Percentiles rank a stretch among this genome's conserved stretches.
Conservation (phyloP, 2,329 filamentous ascomycete genomes). For the Fusarium verticillioides region DNA sequence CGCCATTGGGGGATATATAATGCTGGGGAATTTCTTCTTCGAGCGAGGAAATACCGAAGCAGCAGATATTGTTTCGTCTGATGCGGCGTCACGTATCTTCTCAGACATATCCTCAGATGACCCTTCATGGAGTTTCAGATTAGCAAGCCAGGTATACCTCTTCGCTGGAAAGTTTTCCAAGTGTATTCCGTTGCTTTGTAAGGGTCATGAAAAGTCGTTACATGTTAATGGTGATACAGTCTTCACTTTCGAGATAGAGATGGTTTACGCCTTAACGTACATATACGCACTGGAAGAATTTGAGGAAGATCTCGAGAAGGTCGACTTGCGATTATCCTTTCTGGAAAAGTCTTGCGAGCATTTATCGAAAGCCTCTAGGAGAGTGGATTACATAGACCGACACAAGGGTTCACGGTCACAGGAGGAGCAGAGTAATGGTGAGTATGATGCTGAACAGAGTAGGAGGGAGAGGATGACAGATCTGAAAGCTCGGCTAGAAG, state of each 20-base stretch:
- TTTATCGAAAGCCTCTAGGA: not conserved
- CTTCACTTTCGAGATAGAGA: rapidly evolving
- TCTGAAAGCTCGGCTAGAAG: not conserved
- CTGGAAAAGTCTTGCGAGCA: not conserved
- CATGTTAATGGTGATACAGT: rapidly evolving
- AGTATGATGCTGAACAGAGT: rapidly evolving
- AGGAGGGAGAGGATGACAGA: not conserved
- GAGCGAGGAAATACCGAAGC: rapidly evolving
- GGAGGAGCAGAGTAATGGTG: rapidly evolving
- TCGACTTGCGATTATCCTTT: rapidly evolving
- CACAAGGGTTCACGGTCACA: rapidly evolving
- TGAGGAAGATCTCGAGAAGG: not conserved
- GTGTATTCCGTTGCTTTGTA: rapidly evolving
- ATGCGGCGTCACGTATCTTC: rapidly evolving
- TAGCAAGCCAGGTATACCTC: rapidly evolving
- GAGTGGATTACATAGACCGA: rapidly evolving
- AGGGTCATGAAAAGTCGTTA: rapidly evolving
- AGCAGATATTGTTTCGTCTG: rapidly evolving
- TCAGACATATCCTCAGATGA: not conserved
- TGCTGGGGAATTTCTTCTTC: not conserved
- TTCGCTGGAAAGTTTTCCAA: rapidly evolving
- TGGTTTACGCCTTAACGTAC: rapidly evolving
- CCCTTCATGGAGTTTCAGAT: not conserved
- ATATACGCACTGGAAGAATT: rapidly evolving
- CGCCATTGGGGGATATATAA: rapidly evolving